Percentiles rank a stretch among this genome's conserved stretches.
phyloP scores from a whole-genome alignment of 352 stramenopile species.

The Pythium folliculosum region DNA sequence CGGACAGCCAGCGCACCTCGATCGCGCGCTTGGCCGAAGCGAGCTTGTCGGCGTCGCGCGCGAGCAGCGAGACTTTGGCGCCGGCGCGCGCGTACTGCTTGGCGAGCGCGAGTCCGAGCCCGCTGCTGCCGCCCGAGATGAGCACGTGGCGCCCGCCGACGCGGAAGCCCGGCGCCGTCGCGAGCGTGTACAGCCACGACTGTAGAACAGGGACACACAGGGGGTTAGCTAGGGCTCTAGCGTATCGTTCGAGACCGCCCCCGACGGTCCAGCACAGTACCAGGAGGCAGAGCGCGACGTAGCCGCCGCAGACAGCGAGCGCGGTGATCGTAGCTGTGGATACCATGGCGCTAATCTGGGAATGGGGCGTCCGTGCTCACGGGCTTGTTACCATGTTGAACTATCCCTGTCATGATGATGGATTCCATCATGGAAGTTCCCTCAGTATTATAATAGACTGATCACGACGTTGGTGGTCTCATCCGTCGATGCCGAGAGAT shows the following conservation, averaged over 20 bases:
- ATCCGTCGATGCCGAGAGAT: neutral
- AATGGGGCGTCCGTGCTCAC: neutral
- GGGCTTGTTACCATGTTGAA: no score
- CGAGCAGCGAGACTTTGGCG: conserved; percentile 53
- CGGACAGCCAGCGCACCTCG: neutral
- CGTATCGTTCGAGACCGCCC: no score
- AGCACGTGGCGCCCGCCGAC: conserved; percentile 55
- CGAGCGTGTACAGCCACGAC: conserved; percentile 51
- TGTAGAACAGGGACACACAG: conserved; percentile 16
- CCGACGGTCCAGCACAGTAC: conserved; percentile 32
- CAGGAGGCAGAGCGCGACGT: conserved; percentile 44
- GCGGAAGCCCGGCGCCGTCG: conserved; percentile 41
- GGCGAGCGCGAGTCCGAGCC: conserved; percentile 56
- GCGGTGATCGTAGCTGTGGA: neutral
- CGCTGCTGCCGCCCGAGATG: conserved; percentile 43
- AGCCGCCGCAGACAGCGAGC: conserved; percentile 7
- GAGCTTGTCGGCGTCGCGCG: conserved; percentile 33
- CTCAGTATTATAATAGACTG: neutral
- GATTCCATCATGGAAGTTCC: neutral
- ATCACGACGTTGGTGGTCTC: neutral
- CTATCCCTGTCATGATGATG: no score
- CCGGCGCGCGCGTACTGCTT: conserved; percentile 51
- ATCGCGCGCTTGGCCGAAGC: conserved; percentile 39
- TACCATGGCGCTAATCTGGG: neutral
- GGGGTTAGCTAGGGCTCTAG: neutral